A percentile compares a stretch with the other conserved stretches of the same genome.
These are phyloP conservation scores for Akanthomyces muscarius DNA, from an alignment of 2,329 filamentous ascomycete species.

Conservation along the genomic window DNA sequence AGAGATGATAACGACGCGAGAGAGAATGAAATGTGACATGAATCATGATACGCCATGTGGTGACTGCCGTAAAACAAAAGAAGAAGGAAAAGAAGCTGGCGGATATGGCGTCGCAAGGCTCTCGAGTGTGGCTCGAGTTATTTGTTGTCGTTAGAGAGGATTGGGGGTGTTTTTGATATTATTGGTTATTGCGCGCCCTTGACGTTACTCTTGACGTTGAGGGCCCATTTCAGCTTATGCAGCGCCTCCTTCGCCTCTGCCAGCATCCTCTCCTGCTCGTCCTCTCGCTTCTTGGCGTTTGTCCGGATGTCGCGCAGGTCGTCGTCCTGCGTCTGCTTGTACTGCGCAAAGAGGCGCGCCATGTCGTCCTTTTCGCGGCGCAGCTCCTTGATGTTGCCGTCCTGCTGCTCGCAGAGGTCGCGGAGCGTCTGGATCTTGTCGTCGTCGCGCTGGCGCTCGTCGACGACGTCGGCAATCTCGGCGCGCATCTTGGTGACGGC, in stretches of 20 bases:
- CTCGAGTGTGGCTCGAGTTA: background rate
- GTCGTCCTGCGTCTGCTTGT: constrained; percentile 62
- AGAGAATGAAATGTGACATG: constrained; percentile 17
- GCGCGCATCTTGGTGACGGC: constrained; percentile 45
- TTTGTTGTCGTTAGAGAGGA: background rate
- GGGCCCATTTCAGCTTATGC: constrained; percentile 68
- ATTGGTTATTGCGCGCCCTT: constrained; percentile 47
- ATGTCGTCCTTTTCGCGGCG: constrained; percentile 60
- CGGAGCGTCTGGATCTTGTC: constrained; percentile 60
- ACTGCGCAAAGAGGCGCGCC: constrained; percentile 54
- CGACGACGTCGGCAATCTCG: constrained; percentile 52
- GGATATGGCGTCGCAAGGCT: background rate
- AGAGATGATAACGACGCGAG: constrained; percentile 15
- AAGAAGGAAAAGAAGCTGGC: background rate
- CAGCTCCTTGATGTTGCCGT: constrained; percentile 61
- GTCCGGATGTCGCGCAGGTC: constrained; percentile 56
- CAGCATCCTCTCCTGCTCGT: constrained; percentile 57
- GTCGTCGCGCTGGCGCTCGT: constrained; percentile 56
- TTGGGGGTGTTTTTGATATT: background rate
- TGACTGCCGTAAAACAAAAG: background rate
- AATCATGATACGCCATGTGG: constrained; percentile 16
- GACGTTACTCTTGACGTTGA: constrained; percentile 62
- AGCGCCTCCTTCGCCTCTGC: constrained; percentile 57
- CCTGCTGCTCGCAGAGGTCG: constrained; percentile 69
- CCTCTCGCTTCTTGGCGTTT: constrained; percentile 53